Evolutionary conservation across 129 eudicot species (phyloP).

Genomic region (Flaveria ramosissima): DNA sequence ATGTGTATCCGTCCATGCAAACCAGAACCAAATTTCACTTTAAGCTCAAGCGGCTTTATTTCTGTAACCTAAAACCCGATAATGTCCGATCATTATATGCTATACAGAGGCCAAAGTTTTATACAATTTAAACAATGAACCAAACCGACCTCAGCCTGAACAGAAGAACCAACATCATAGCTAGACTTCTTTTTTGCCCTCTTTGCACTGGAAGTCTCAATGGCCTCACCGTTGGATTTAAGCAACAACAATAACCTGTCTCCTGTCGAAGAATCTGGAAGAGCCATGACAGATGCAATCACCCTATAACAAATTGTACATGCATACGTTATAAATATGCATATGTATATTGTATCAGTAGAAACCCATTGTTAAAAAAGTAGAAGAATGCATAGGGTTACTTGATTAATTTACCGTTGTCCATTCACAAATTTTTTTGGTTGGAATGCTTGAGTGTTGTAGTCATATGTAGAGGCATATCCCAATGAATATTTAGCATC

Average conservation of each 20-base stretch:
- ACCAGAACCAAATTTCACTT: constrained; percentile 76
- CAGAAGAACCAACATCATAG: constrained; percentile 69
- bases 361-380: not conserved
- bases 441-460: constrained; percentile 73
- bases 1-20: constrained; percentile 82
- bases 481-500: constrained; percentile 58
- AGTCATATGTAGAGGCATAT: constrained; percentile 80
- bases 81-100: constrained; percentile 10
- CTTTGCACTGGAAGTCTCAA: constrained; percentile 74
- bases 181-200: constrained; percentile 72
- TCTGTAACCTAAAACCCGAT: constrained; percentile 64
- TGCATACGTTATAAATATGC: too few relatives aligned
- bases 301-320: constrained; percentile 47
- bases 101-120: not conserved
- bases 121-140: not conserved
- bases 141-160: constrained; percentile 72
- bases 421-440: constrained; percentile 60
- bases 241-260: constrained; percentile 80
- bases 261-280: constrained; percentile 65
- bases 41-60: constrained; percentile 78
- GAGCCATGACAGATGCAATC: constrained; percentile 67
- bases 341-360: too few relatives aligned
- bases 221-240: constrained; percentile 56
- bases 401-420: constrained; percentile 47
- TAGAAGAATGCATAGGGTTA: not conserved